These are phyloP conservation scores for Micromonas pusilla DNA, from an alignment of 139 green algal species.

Conservation along the genomic window DNA sequence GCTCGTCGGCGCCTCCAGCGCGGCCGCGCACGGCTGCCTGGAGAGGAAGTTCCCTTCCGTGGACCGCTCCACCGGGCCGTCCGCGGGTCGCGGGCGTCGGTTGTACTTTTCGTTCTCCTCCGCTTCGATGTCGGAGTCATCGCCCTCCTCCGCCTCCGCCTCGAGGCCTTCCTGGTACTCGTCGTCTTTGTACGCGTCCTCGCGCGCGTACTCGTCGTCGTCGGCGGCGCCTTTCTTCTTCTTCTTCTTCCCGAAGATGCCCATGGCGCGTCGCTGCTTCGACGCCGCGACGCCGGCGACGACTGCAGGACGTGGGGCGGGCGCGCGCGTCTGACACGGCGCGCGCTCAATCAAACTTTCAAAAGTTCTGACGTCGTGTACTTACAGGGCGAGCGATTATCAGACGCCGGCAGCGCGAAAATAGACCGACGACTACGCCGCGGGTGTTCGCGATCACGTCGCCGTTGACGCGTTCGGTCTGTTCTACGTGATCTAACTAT, in stretches of 20 bases:
- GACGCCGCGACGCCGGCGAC: too few species aligned
- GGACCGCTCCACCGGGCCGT: constrained; percentile 14
- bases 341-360: too few species aligned
- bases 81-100: constrained; percentile 10
- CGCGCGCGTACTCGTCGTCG: background rate
- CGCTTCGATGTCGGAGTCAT: constrained; percentile 19
- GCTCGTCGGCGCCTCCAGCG: constrained; percentile 20
- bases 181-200: background rate
- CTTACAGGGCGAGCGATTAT: too few species aligned
- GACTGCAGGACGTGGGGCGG: too few species aligned
- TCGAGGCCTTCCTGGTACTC: background rate
- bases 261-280: background rate
- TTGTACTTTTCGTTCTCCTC: constrained; percentile 25
- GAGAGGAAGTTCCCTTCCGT: background rate
- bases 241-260: background rate
- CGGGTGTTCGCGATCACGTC: too few species aligned
- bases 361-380: too few species aligned
- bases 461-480: too few species aligned
- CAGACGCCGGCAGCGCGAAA: too few species aligned
- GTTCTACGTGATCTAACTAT: too few species aligned
- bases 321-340: too few species aligned
- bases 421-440: too few species aligned
- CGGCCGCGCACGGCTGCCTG: constrained; percentile 19
- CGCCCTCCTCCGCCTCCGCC: background rate
- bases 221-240: background rate